Evolutionary conservation across 2,329 filamentous ascomycete genomes (phyloP), one percentile per base, ranked within the genome.

Genomic region (Trichoderma aggressivum): DNA sequence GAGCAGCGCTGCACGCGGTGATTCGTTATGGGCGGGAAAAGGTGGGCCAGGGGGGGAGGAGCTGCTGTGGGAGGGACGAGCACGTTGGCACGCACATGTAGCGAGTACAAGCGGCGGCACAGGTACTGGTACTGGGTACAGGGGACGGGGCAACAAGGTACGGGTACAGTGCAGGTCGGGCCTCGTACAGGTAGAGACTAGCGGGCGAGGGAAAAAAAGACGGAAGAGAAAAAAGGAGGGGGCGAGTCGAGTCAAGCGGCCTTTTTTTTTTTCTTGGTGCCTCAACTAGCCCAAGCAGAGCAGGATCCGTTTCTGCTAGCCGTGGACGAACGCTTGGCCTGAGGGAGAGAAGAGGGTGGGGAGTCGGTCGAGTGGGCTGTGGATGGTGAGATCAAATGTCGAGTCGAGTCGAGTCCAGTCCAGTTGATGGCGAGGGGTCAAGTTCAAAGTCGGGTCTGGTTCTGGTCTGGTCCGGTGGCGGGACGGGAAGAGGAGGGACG

Each of bases 11-110:
- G 43, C 53, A 30, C 60, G 24, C 18, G 55, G 64, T 75, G 75
- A 77, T 76, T 77, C 72, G 74, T 36, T 36, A 47, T 39, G 58
- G 39, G 55, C 55, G 34, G 43, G 55, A 56, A 61, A 67, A 72
- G 36, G 12, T 34, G 59, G 67, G 59, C 55, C 55, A 59, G 55
- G 64, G 55, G 61, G 39, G 28, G 43, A 30, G 26, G 36, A 39
- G 67, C 30, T 47, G 69, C 62, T 34, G 60, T 16, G 24, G 36
- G 65, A 24, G 53, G 65, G 43, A 50, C 65, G 55, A 28, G 50
- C 18, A 39, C 47, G 36, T 30, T 67, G 47, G 53, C 32, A 68
- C 28, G 61, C 55, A 64, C 32, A 68, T 39, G 61, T 64, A 64
- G 39, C 65, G 43, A 30, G 63, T 55, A 66, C 63, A 55, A 30